Percentiles rank a stretch among this genome's conserved stretches.
phyloP scores from a whole-genome alignment of 805 yeast genomes.

The Barnettozyma botsteinii region DNA sequence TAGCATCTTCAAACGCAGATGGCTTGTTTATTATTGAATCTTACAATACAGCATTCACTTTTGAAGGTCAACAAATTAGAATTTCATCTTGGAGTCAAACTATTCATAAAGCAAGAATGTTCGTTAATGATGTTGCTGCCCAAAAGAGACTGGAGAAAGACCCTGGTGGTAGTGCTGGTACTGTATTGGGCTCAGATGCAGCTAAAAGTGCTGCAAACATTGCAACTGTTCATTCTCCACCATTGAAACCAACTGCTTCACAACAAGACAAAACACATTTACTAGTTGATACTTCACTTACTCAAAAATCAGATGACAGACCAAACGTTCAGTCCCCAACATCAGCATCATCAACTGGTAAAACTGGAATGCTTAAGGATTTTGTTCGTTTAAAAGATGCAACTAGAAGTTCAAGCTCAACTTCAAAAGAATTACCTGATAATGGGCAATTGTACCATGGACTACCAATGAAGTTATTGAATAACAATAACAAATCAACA shows the following conservation, averaged over 20 bases:
- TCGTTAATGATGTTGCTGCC: conserved; percentile 41
- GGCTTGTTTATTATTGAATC: conserved; percentile 53
- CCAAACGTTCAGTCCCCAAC: conserved; percentile 10
- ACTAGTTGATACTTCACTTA: conserved; percentile 5
- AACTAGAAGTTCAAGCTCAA: conserved; percentile 4
- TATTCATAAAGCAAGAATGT: conserved; percentile 42
- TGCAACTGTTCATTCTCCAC: conserved; percentile 20
- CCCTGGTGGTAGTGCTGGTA: conserved; percentile 29
- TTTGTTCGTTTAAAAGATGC: conserved; percentile 26
- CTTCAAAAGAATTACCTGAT: conserved; percentile 24
- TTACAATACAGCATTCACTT: conserved; percentile 45
- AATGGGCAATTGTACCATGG: conserved; percentile 30
- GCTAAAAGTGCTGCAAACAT: conserved; percentile 34
- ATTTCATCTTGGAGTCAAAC: conserved; percentile 53
- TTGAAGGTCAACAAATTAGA: conserved; percentile 49
- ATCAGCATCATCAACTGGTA: conserved; percentile 8
- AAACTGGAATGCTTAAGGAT: conserved; percentile 30
- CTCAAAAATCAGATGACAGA: background rate
- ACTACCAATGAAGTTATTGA: conserved; percentile 21
- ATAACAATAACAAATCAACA: background rate
- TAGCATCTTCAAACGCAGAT: conserved; percentile 27
- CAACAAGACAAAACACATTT: background rate
- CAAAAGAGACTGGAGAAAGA: conserved; percentile 22
- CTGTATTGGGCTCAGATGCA: conserved; percentile 29
- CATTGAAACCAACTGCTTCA: conserved; percentile 1